Evolutionary conservation across 768 basidiomycete genomes (phyloP).

Genomic region (Rhizopogon vinicolor): DNA sequence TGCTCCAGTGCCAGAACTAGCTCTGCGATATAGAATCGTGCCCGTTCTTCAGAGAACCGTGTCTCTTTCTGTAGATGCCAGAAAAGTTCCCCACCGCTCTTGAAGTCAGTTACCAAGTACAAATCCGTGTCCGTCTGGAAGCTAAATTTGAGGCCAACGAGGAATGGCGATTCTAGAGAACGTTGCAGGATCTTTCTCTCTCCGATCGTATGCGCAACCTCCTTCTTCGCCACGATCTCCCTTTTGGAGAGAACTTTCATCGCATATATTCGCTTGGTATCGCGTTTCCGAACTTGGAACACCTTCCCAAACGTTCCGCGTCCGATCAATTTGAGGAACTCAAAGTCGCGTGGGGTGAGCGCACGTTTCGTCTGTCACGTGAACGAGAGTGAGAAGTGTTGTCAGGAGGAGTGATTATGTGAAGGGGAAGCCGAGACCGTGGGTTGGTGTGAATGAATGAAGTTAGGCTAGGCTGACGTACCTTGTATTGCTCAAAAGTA

Average conservation of each 20-base stretch:
- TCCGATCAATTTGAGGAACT: conserved; percentile 98
- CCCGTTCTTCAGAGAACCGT: conserved; percentile 87
- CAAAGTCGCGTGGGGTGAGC: conserved; percentile 93
- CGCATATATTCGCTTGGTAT: conserved; percentile 98
- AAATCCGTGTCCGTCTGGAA: conserved; percentile 96
- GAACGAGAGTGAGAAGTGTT: conserved; percentile 13
- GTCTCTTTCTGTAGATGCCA: conserved; percentile 98
- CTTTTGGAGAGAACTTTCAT: conserved; percentile 99
- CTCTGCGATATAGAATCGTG: conserved; percentile 96
- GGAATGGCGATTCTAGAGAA: conserved; percentile 90
- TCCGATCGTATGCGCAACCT: conserved; percentile 98
- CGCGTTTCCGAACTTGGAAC: conserved; percentile 97
- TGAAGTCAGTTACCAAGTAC: conserved; percentile 98
- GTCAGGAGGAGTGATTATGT: conserved; percentile 18
- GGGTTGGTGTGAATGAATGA: conserved; percentile 21
- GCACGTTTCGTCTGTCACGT: conserved; percentile 69
- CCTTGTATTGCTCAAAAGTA: conserved; percentile 89
- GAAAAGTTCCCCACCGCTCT: conserved; percentile 96
- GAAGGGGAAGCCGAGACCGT: conserved; percentile 18
- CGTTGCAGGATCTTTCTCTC: conserved; percentile 98
- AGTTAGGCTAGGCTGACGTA: conserved; percentile 33
- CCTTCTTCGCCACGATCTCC: conserved; percentile 98
- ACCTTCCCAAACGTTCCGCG: conserved; percentile 98
- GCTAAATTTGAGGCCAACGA: conserved; percentile 96
- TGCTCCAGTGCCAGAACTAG: conserved; percentile 94